Conservation (phyloP, 257 asterid species). For the Solanum boliviense region DNA sequence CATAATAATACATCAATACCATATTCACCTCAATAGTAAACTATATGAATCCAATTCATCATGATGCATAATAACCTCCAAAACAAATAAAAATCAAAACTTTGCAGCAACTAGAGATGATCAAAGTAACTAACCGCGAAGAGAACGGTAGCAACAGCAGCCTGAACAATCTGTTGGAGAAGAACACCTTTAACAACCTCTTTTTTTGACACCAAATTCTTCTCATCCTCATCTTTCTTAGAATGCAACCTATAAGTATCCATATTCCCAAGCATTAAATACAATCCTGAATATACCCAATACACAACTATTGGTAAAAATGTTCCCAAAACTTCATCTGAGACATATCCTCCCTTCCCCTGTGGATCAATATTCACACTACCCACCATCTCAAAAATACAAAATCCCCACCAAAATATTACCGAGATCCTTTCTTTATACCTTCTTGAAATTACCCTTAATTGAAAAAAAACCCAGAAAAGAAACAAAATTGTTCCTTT, state of each 20-base stretch:
- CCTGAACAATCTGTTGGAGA: slow-evolving; percentile 90
- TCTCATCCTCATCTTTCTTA: slow-evolving; percentile 76
- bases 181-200: slow-evolving; percentile 85
- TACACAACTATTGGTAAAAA: slow-evolving; percentile 60
- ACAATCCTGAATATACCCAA: slow-evolving; percentile 86
- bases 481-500: background rate
- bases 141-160: slow-evolving; percentile 63
- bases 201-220: slow-evolving; percentile 66
- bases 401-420: background rate
- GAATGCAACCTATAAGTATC: slow-evolving; percentile 61
- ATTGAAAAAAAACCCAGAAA: background rate
- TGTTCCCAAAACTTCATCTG: slow-evolving; percentile 83
- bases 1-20: background rate
- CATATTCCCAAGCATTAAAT: slow-evolving; percentile 48
- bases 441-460: background rate
- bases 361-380: slow-evolving; percentile 13
- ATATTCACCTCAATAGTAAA: background rate
- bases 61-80: background rate
- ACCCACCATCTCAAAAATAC: background rate
- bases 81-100: background rate
- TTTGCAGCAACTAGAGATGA: background rate
- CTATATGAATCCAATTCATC: background rate
- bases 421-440: background rate
- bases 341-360: slow-evolving; percentile 26
- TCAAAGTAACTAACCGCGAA: slow-evolving; percentile 51